Evolutionary conservation across 176 grass and related monocot species (phyloP).

Genomic region (Microstegium vimineum): DNA sequence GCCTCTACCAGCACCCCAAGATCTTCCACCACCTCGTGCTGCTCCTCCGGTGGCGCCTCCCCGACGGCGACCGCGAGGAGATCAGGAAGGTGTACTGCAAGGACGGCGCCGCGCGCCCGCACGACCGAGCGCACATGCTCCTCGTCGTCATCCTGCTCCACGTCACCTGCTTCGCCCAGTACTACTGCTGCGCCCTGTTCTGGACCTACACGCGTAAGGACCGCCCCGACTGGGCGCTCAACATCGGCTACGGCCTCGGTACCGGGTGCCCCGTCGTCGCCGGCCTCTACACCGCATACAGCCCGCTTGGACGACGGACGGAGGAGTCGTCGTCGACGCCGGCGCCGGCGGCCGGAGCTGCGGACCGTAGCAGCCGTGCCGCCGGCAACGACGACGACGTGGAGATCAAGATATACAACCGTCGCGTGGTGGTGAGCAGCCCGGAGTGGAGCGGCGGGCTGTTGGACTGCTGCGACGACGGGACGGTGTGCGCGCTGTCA

Average conservation of each 20-base stretch:
- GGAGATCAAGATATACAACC: slow-evolving; percentile 61
- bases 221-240: slow-evolving; percentile 59
- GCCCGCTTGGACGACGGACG: slow-evolving; percentile 45
- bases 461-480: slow-evolving; percentile 85
- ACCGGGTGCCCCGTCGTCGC: slow-evolving; percentile 52
- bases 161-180: slow-evolving; percentile 70
- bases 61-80: slow-evolving; percentile 44
- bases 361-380: neutral
- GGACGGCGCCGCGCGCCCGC: slow-evolving; percentile 35
- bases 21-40: slow-evolving; percentile 81
- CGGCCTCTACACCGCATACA: slow-evolving; percentile 46
- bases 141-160: slow-evolving; percentile 65
- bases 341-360: neutral
- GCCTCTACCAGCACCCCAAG: slow-evolving; percentile 86
- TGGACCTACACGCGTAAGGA: slow-evolving; percentile 61
- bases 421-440: slow-evolving; percentile 64
- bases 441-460: slow-evolving; percentile 88
- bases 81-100: slow-evolving; percentile 64
- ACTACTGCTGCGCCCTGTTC: slow-evolving; percentile 76
- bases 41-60: slow-evolving; percentile 57
- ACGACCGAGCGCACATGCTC: slow-evolving; percentile 58
- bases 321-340: neutral
- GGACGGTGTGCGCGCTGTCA: slow-evolving; percentile 59
- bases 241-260: slow-evolving; percentile 75
- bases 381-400: neutral